Evolutionary conservation across 495 filamentous ascomycete genomes (phyloP).

Genomic region (Penicillium pulvis): DNA sequence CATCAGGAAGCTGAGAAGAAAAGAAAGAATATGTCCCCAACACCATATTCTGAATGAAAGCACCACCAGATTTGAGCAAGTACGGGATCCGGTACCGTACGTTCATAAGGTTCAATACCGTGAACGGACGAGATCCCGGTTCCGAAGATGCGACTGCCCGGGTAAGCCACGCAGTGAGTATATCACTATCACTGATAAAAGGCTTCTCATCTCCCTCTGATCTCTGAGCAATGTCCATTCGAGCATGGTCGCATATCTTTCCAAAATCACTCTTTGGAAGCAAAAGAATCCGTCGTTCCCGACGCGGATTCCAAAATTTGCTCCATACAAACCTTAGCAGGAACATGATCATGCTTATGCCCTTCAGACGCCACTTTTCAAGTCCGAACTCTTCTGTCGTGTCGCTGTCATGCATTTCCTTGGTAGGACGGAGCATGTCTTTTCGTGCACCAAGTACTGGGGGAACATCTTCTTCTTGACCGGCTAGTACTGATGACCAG

Average conservation of each 20-base stretch:
- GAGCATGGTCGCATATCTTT: slow-evolving; percentile 3
- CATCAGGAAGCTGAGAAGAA: slow-evolving; percentile 6
- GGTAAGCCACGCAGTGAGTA: slow-evolving; percentile 19
- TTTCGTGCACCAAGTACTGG: slow-evolving; percentile 20
- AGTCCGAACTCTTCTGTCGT: slow-evolving; percentile 6
- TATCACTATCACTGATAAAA: slow-evolving; percentile 20
- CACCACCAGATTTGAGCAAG: slow-evolving; percentile 11
- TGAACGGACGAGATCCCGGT: slow-evolving; percentile 13
- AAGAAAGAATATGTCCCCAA: slow-evolving; percentile 22
- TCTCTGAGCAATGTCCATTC: background rate
- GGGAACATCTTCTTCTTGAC: slow-evolving; percentile 22
- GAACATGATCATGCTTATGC: slow-evolving; percentile 9
- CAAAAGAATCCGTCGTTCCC: slow-evolving; percentile 14
- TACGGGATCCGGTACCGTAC: slow-evolving; percentile 13
- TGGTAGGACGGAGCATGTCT: slow-evolving; percentile 11
- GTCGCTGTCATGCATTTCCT: background rate
- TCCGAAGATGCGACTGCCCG: slow-evolving; percentile 11
- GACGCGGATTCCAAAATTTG: slow-evolving; percentile 9
- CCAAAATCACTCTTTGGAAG: slow-evolving; percentile 10
- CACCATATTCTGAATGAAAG: slow-evolving; percentile 24
- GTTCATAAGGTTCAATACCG: slow-evolving; percentile 18
- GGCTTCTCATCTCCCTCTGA: slow-evolving; percentile 1
- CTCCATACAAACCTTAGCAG: slow-evolving; percentile 18
- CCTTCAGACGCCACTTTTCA: slow-evolving; percentile 11
- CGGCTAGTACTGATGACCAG: slow-evolving; percentile 24